Percentiles rank a stretch among this genome's conserved stretches.
Evolutionary conservation across 352 stramenopile genomes (phyloP).

Genomic region (Phytopythium kandeliae): DNA sequence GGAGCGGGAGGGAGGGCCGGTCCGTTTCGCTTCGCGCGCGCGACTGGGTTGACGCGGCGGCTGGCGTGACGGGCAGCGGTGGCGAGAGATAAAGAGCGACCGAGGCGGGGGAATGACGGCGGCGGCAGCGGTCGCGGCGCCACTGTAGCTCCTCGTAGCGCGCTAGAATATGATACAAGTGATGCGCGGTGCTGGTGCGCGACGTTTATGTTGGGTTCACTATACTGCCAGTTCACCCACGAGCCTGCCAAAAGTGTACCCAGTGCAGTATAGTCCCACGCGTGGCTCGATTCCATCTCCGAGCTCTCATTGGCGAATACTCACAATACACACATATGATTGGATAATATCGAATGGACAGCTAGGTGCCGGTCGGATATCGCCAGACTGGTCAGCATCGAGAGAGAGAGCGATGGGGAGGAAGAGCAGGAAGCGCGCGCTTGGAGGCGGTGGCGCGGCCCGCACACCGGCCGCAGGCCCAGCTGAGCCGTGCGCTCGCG

Average conservation of each 20-base stretch:
- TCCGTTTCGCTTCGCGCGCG: not conserved
- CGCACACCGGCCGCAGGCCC: no score
- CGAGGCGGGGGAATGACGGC: no score
- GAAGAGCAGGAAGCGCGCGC: slow-evolving; percentile 3
- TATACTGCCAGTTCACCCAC: not conserved
- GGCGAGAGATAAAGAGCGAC: not conserved
- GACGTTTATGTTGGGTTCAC: not conserved
- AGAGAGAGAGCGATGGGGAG: slow-evolving; percentile 8
- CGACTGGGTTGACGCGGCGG: not conserved
- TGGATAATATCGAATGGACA: no score
- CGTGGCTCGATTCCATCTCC: not conserved
- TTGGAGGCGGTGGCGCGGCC: not conserved
- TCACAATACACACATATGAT: not conserved
- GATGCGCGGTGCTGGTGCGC: no score
- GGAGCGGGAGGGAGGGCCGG: no score
- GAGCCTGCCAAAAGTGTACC: not conserved
- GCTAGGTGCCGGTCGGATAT: no score
- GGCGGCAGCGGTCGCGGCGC: not conserved
- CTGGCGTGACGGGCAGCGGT: not conserved
- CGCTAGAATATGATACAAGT: no score
- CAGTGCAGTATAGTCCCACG: not conserved
- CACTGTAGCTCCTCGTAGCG: not conserved
- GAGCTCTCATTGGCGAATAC: not conserved
- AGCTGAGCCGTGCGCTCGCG: no score
- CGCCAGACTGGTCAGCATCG: no score